phyloP scores from a whole-genome alignment of 164 flowering plant genomes.

The Dillenia turbinata region DNA sequence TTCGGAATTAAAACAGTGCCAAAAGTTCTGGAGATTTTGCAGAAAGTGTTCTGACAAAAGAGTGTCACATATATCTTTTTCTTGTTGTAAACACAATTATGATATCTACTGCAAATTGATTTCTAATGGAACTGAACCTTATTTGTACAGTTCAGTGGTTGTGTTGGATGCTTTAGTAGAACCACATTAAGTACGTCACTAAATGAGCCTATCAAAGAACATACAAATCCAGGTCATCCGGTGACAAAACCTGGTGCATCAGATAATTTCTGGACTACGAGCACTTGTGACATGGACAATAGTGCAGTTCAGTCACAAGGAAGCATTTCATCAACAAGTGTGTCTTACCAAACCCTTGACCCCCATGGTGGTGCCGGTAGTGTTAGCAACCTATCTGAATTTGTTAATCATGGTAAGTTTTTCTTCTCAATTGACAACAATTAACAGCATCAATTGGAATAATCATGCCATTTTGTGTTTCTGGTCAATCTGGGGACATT shows the following conservation, averaged over 20 bases:
- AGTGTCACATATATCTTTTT: too few relatives aligned
- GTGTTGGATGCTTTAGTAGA: constrained; percentile 32
- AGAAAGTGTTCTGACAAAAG: too few relatives aligned
- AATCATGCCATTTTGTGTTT: too few relatives aligned
- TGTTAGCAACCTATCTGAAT: constrained; percentile 23
- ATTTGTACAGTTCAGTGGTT: constrained; percentile 56
- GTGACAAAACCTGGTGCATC: constrained; percentile 24
- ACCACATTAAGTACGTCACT: constrained; percentile 12
- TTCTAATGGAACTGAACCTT: neutral
- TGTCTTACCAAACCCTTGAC: constrained; percentile 31
- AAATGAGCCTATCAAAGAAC: constrained; percentile 16
- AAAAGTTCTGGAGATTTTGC: too few relatives aligned
- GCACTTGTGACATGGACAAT: constrained; percentile 51
- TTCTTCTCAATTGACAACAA: neutral
- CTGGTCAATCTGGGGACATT: too few relatives aligned
- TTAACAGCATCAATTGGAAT: too few relatives aligned
- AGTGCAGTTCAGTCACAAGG: constrained; percentile 47
- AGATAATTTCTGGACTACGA: constrained; percentile 48
- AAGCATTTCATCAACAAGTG: constrained; percentile 51
- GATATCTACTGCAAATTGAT: constrained; percentile 1
- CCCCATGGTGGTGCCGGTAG: constrained; percentile 22
- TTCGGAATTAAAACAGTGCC: too few relatives aligned
- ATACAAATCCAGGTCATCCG: constrained; percentile 6
- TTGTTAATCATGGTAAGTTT: constrained; percentile 52
- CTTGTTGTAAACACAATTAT: too few relatives aligned